phyloP scores from a whole-genome alignment of 2,329 filamentous ascomycete genomes.

The Ascochyta clinopodiicola region DNA sequence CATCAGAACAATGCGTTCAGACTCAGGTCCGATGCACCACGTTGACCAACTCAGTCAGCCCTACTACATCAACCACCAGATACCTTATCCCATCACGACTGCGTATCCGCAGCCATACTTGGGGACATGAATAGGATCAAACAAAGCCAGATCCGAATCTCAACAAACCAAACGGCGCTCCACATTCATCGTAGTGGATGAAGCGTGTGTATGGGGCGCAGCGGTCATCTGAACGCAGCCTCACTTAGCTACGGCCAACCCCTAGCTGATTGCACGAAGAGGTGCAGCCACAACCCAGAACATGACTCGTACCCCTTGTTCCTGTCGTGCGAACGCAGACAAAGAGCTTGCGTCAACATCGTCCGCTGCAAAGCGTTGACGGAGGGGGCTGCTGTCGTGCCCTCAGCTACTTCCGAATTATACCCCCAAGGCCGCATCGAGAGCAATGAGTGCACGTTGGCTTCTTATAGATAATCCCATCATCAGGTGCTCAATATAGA shows the following conservation, averaged over 20 bases:
- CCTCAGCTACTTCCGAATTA: neutral
- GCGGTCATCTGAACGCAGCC: neutral
- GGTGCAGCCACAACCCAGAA: neutral
- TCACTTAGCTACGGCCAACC: neutral
- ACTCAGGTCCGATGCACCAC: conserved; percentile 18
- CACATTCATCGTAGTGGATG: neutral
- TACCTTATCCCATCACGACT: conserved; percentile 1
- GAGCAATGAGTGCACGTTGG: neutral
- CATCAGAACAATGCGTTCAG: conserved; percentile 53
- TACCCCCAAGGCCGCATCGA: neutral
- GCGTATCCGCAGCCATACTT: conserved; percentile 3
- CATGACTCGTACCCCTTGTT: neutral
- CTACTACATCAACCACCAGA: conserved; percentile 7
- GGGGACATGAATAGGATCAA: neutral
- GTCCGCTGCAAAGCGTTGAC: neutral
- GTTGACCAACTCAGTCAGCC: conserved; percentile 2
- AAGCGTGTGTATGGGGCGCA: neutral
- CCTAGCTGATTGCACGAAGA: neutral
- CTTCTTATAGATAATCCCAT: neutral
- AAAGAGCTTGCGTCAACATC: neutral
- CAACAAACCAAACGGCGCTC: neutral
- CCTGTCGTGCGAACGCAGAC: neutral
- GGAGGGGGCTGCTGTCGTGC: neutral
- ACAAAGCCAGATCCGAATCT: neutral
- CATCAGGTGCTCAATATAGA: neutral